Conservation (phyloP, 106 monocot species). For the Narthecium ossifragum region DNA sequence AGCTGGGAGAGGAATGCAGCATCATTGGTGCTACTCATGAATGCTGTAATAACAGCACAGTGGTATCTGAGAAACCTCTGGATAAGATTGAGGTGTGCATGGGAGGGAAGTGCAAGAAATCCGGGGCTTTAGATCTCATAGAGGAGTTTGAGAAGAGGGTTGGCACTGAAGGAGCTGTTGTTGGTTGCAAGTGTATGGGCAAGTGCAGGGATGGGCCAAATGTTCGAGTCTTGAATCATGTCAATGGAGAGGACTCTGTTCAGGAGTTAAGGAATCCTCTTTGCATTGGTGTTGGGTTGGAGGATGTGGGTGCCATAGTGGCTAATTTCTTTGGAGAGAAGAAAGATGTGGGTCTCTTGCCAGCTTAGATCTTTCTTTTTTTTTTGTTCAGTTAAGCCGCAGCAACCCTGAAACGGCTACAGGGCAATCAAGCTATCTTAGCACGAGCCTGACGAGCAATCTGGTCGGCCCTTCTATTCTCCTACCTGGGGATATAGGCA, state of each 20-base stretch:
- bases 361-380: neutral
- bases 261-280: conserved; percentile 24
- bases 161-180: conserved; percentile 52
- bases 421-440: too few relatives aligned
- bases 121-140: conserved; percentile 52
- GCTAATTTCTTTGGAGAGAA: conserved; percentile 41
- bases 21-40: neutral
- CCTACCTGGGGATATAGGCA: too few relatives aligned
- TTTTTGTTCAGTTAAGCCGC: too few relatives aligned
- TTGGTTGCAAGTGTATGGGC: conserved; percentile 98
- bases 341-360: neutral
- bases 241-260: neutral
- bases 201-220: conserved; percentile 91
- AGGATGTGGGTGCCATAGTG: conserved; percentile 64
- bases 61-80: neutral
- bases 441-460: too few relatives aligned
- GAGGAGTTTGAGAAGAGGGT: conserved; percentile 59
- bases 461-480: too few relatives aligned
- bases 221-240: conserved; percentile 31
- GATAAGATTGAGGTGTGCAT: conserved; percentile 85
- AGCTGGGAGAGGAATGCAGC: neutral
- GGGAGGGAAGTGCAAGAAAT: conserved; percentile 92
- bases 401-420: too few relatives aligned
- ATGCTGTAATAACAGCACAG: too few relatives aligned
- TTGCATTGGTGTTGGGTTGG: conserved; percentile 79